Base-by-base conservation (phyloP, 2,329 filamentous ascomycete genomes). In the Microdochium trichocladiopsis region DNA sequence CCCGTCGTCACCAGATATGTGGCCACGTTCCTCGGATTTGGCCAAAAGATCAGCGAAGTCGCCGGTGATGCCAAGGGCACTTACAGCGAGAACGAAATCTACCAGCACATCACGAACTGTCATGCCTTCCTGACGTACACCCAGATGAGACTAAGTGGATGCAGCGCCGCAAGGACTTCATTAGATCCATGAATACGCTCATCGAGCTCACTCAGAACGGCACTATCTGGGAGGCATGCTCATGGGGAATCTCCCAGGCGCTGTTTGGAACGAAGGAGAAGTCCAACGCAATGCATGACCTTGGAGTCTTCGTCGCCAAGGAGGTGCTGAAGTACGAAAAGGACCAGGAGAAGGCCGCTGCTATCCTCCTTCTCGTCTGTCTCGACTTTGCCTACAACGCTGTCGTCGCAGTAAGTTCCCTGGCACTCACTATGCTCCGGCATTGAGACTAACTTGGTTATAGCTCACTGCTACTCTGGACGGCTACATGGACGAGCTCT, bases 1-100 rank as follows among this genome's bases (percentile, higher is more conserved):
- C 60, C 60, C 12, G 54, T 61, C 6, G 57, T 60, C 11, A 65
- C 66, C 4, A 63, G 60, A 52, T 69, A 67, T 28, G 60, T 63
- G 10, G 69, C 63, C 0, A 66, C 60, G 25, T 59, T 62, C 37
- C 55, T 62, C 6, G 59, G 59, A 4, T 61, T 59, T 47, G 51
- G 51, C 28, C 21, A 60, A 18, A 53, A 53, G 4, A 52, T 60
- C 22, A 50, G 54, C 25, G 51, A 55, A 21, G 52, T 51, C 25
- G 22, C 48, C 21, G 52, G 50, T 23, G 54, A 55, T 1, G 53
- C 41, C 14, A 51, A 53, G 22, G 6, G 33, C 33, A 37, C 33
- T 8, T 60, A 53, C 49, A 57, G 51, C 23, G 58, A 59, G 22
- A 63, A 63, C 31, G 53, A 61, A 49, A 58, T 63, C 12, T 62